phyloP scores from a whole-genome alignment of 805 yeast species.

The Wickerhamomyces mucosus region DNA sequence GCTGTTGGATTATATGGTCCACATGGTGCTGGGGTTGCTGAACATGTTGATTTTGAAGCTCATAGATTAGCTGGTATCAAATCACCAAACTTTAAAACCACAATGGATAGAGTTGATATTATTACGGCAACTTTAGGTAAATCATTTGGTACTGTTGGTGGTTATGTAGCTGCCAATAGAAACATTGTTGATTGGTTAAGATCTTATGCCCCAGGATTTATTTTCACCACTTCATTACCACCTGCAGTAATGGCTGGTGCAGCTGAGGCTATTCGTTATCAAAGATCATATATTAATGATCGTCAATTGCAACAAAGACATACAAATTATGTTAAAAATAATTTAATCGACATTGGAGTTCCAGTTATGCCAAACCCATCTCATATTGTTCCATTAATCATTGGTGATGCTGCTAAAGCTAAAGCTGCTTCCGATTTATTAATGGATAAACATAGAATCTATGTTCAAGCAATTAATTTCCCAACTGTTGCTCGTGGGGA shows the following conservation, averaged over 20 bases:
- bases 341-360: constrained; percentile 60
- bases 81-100: constrained; percentile 43
- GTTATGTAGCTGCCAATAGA: constrained; percentile 87
- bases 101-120: constrained; percentile 87
- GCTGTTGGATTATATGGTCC: constrained; percentile 99
- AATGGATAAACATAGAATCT: constrained; percentile 74
- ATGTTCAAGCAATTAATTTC: constrained; percentile 97
- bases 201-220: constrained; percentile 94
- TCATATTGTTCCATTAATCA: constrained; percentile 90
- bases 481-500: constrained; percentile 96
- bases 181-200: constrained; percentile 89
- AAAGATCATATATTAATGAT: constrained; percentile 65
- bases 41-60: constrained; percentile 82
- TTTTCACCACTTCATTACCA: constrained; percentile 93
- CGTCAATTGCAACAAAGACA: constrained; percentile 79
- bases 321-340: constrained; percentile 75
- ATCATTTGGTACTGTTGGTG: constrained; percentile 96
- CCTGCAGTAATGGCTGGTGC: constrained; percentile 99
- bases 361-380: constrained; percentile 98
- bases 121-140: constrained; percentile 97
- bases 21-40: constrained; percentile 99
- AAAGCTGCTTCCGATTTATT: constrained; percentile 85
- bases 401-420: constrained; percentile 91
- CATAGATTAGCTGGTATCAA: constrained; percentile 63
- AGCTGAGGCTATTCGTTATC: constrained; percentile 75